A percentile compares a stretch with the other conserved stretches of the same genome.
Evolutionary conservation across 169 alveolate species (phyloP).

Genomic region (Besnoitia besnoiti): DNA sequence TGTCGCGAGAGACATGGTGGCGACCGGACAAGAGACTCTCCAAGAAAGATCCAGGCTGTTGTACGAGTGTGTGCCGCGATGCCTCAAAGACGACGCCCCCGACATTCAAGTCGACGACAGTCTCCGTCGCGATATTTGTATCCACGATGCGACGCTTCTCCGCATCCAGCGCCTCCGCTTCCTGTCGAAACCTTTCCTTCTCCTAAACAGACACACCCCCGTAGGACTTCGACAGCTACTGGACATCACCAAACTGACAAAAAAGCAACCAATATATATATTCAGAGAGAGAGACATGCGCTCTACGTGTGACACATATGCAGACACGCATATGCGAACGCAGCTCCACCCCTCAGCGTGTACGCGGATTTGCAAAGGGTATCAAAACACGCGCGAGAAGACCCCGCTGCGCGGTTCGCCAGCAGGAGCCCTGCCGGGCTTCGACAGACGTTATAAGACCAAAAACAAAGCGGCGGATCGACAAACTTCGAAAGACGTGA

Average conservation of each 20-base stretch:
- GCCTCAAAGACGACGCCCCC: conserved; percentile 89
- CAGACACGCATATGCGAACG: not conserved
- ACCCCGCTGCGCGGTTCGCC: too few species aligned
- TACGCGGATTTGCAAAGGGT: not conserved
- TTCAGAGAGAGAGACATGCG: too few species aligned
- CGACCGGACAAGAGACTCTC: conserved; percentile 84
- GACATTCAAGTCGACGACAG: conserved; percentile 86
- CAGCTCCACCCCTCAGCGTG: not conserved
- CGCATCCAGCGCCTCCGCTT: conserved; percentile 64
- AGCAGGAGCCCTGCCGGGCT: too few species aligned
- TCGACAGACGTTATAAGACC: too few species aligned
- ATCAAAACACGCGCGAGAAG: too few species aligned
- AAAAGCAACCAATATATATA: too few species aligned
- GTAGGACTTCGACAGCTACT: too few species aligned
- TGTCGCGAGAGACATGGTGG: conserved; percentile 82
- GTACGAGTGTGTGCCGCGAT: conserved; percentile 83
- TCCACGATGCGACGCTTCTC: conserved; percentile 77
- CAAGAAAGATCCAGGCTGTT: conserved; percentile 82
- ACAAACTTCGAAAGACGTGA: not conserved
- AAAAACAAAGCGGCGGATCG: not conserved
- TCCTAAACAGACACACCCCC: too few species aligned
- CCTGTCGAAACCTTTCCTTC: conserved; percentile 60
- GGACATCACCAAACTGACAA: too few species aligned
- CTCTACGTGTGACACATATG: not conserved
- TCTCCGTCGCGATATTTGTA: conserved; percentile 84